Evolutionary conservation across 495 filamentous ascomycete species (phyloP).

Genomic region (Neurospora sp.): DNA sequence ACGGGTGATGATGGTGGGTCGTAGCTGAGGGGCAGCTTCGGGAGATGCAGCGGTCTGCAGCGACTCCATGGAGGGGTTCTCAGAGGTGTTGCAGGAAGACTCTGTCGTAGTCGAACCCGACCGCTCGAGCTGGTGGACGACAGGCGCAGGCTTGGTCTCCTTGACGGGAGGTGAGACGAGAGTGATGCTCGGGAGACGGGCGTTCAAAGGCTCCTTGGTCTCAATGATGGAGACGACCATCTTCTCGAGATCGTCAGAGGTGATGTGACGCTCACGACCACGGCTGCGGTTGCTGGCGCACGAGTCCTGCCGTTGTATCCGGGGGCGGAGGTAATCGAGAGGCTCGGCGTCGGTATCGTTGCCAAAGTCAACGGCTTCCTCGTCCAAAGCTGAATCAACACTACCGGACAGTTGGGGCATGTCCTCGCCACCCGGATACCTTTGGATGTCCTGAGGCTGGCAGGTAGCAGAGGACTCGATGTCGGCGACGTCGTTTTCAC

Average conservation of each 20-base stretch:
- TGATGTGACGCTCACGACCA: conserved; percentile 82
- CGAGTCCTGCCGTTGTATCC: conserved; percentile 46
- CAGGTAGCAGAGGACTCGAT: conserved; percentile 27
- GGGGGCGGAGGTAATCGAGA: conserved; percentile 48
- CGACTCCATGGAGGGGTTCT: conserved; percentile 19
- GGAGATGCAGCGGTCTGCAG: conserved; percentile 24
- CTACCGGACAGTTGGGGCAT: conserved; percentile 85
- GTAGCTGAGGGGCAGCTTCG: conserved; percentile 37
- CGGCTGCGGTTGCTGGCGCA: conserved; percentile 50
- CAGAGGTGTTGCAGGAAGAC: conserved; percentile 21
- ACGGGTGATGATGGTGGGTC: conserved; percentile 59
- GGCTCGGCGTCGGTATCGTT: conserved; percentile 31
- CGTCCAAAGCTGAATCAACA: conserved; percentile 72
- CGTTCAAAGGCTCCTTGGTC: conserved; percentile 57
- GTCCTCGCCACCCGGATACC: conserved; percentile 32
- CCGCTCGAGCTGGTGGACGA: conserved; percentile 18
- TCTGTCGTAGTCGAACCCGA: conserved; percentile 31
- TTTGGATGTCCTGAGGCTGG: conserved; percentile 39
- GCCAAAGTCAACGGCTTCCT: conserved; percentile 61
- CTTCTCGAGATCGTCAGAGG: conserved; percentile 74
- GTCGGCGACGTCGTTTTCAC: conserved; percentile 44
- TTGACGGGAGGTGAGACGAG: conserved; percentile 3
- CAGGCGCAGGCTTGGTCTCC: conserved; percentile 17
- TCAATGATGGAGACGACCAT: conserved; percentile 81
- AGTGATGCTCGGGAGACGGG: conserved; percentile 45